Evolutionary conservation across 805 yeast genomes (phyloP).

Genomic region (Kluyveromyces nonfermentans): DNA sequence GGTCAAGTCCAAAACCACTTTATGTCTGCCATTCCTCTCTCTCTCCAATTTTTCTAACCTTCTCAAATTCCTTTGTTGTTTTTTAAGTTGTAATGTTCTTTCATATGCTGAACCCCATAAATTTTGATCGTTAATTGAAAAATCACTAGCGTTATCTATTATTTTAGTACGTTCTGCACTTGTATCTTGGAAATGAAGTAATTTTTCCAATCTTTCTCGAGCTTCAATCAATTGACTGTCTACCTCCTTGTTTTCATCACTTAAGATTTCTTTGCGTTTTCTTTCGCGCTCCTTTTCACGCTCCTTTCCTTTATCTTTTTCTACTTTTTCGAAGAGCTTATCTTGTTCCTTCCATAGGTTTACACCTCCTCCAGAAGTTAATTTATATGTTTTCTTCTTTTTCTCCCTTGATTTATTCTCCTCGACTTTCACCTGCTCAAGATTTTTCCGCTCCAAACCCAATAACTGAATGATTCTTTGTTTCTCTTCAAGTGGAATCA

Average conservation of each 20-base stretch:
- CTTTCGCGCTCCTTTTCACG: slow-evolving; percentile 12
- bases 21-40: slow-evolving; percentile 54
- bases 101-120: slow-evolving; percentile 82
- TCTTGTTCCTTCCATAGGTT: slow-evolving; percentile 65
- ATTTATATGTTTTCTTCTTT: slow-evolving; percentile 35
- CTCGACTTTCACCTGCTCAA: slow-evolving; percentile 23
- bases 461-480: slow-evolving; percentile 44
- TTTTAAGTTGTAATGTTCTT: slow-evolving; percentile 76
- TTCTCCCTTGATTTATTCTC: slow-evolving; percentile 12
- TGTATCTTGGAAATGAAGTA: slow-evolving; percentile 73
- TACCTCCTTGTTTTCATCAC: slow-evolving; percentile 27
- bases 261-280: slow-evolving; percentile 27
- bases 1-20: slow-evolving; percentile 65
- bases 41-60: slow-evolving; percentile 50
- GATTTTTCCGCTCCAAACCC: slow-evolving; percentile 41
- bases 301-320: slow-evolving; percentile 35
- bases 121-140: slow-evolving; percentile 41
- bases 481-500: slow-evolving; percentile 57
- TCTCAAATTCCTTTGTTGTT: slow-evolving; percentile 68
- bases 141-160: slow-evolving; percentile 86
- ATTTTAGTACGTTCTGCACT: slow-evolving; percentile 86
- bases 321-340: slow-evolving; percentile 49
- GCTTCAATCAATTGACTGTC: slow-evolving; percentile 57
- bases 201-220: slow-evolving; percentile 58
- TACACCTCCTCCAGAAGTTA: slow-evolving; percentile 52